Evolutionary conservation across 2,329 filamentous ascomycete genomes (phyloP).

Genomic region (Plectosphaerella cucumerina): DNA sequence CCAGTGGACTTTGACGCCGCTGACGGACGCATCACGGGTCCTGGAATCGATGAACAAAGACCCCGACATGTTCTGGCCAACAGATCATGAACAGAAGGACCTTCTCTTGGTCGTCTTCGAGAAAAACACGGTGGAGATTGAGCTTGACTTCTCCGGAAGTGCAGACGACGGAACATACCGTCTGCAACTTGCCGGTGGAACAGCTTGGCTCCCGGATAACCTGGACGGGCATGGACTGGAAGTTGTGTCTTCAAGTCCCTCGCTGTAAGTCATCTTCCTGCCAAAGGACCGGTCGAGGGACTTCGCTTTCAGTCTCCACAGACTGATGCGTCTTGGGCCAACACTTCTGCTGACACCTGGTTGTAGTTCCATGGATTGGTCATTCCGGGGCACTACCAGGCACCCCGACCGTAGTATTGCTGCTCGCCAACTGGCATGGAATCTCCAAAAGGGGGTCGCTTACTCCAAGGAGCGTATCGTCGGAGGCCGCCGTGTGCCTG

Average conservation of each 20-base stretch:
- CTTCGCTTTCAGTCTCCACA: too few species aligned
- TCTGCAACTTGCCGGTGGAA: background rate
- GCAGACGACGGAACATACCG: background rate
- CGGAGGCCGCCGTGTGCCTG: background rate
- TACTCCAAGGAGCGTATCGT: background rate
- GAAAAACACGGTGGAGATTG: slow-evolving; percentile 1
- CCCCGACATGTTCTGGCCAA: background rate
- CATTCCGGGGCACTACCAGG: background rate
- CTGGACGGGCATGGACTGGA: background rate
- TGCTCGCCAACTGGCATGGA: background rate
- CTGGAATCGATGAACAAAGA: background rate
- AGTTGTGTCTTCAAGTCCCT: background rate
- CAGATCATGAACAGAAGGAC: background rate
- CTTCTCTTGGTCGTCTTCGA: background rate
- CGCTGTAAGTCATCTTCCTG: background rate
- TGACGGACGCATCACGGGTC: background rate
- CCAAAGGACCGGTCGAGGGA: too few species aligned
- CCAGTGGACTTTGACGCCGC: too few species aligned
- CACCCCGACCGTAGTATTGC: background rate
- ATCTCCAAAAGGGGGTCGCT: background rate
- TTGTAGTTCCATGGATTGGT: background rate
- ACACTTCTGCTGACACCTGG: background rate
- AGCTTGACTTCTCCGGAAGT: slow-evolving; percentile 1
- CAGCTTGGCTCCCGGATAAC: background rate
- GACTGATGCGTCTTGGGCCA: too few species aligned